Conservation (phyloP, 805 yeast genomes). For the Candida hispaniensis region DNA sequence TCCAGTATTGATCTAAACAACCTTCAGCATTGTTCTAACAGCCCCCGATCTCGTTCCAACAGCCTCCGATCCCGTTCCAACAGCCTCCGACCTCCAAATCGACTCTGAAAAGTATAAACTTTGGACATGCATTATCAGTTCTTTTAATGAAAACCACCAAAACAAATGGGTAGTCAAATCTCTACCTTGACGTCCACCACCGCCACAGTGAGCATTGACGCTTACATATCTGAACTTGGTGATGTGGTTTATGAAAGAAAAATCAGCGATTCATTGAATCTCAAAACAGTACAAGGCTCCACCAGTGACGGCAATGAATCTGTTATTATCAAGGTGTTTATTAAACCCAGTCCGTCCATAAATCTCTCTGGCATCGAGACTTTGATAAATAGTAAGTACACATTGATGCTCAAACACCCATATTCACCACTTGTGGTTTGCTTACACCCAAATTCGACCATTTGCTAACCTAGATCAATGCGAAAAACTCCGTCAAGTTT, state of each 20-base stretch:
- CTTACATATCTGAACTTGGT: conserved; percentile 72
- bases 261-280: conserved; percentile 69
- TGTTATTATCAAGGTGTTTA: conserved; percentile 67
- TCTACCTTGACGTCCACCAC: conserved; percentile 84
- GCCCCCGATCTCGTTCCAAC: no score
- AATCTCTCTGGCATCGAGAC: conserved; percentile 22
- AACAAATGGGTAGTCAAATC: conserved; percentile 71
- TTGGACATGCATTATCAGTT: conserved; percentile 8
- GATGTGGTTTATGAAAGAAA: conserved; percentile 66
- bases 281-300: conserved; percentile 69
- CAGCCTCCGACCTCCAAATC: no score
- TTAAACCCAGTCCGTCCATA: conserved; percentile 48
- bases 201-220: conserved; percentile 82
- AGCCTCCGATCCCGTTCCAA: no score
- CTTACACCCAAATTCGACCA: conserved; percentile 13
- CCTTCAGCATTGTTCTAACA: no score
- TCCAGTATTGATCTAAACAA: no score
- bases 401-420: conserved; percentile 19
- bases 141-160: not conserved
- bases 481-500: conserved; percentile 36
- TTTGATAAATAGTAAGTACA: conserved; percentile 21
- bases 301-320: conserved; percentile 54
- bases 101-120: no score
- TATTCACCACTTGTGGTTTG: conserved; percentile 17
- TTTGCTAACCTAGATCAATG: conserved; percentile 30